phyloP scores from a whole-genome alignment of 179 eudicot species.

The Corrigiola litoralis region DNA sequence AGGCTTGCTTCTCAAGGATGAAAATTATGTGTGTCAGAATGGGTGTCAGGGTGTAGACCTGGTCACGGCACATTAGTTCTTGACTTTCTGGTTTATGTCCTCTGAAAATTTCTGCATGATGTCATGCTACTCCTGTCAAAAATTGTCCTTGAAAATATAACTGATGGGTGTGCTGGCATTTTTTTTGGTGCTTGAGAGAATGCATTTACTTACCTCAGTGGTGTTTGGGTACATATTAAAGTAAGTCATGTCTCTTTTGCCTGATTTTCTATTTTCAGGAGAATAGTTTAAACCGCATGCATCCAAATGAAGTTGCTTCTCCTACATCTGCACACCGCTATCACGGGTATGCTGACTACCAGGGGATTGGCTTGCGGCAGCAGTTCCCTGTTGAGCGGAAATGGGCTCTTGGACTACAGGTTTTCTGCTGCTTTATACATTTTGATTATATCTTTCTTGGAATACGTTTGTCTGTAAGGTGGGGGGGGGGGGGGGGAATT shows the following conservation, averaged over 20 bases:
- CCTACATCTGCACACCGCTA: slow-evolving; percentile 48
- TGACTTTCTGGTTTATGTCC: background rate
- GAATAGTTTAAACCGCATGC: slow-evolving; percentile 39
- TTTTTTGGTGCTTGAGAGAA: background rate
- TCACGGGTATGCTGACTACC: slow-evolving; percentile 61
- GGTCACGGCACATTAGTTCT: background rate
- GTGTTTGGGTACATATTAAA: background rate
- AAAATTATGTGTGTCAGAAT: background rate
- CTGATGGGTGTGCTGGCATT: too few relatives aligned
- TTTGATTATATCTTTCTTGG: background rate
- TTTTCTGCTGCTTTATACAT: slow-evolving; percentile 12
- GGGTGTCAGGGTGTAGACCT: background rate
- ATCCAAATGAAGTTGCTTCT: slow-evolving; percentile 48
- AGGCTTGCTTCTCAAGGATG: background rate
- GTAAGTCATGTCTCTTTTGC: background rate
- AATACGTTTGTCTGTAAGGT: too few relatives aligned
- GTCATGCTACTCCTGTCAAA: background rate
- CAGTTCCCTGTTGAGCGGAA: slow-evolving; percentile 71
- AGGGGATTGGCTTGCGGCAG: slow-evolving; percentile 52
- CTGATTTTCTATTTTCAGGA: slow-evolving; percentile 35
- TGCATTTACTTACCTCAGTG: too few relatives aligned
- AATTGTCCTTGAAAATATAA: too few relatives aligned
- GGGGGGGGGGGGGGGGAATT: too few relatives aligned
- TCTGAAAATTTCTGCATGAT: background rate
- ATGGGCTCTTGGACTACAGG: slow-evolving; percentile 99